phyloP scores from a whole-genome alignment of 2,329 filamentous ascomycete genomes.

The Fusarium scirpi region DNA sequence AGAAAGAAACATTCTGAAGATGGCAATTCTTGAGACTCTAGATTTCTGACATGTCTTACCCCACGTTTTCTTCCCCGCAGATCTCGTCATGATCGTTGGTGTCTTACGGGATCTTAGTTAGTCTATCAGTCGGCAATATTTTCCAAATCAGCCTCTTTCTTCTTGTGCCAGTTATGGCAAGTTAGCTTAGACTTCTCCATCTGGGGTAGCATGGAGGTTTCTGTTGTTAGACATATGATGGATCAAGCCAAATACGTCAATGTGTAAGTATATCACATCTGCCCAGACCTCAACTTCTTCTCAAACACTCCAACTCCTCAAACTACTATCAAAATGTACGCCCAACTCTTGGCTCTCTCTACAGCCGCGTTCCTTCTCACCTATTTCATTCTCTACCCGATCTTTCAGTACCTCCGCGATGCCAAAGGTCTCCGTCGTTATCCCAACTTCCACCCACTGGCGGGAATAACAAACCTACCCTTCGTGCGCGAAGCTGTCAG shows the following conservation, averaged over 20 bases:
- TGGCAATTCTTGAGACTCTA: not conserved
- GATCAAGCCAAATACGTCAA: not conserved
- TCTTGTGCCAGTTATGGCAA: slow-evolving; percentile 11
- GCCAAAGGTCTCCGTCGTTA: slow-evolving; percentile 47
- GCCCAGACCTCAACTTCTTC: not conserved
- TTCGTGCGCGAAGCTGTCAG: slow-evolving; percentile 41
- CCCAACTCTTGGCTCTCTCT: slow-evolving; percentile 20
- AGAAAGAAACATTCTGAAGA: not conserved
- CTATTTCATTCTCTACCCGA: slow-evolving; percentile 36
- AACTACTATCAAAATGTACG: slow-evolving; percentile 36
- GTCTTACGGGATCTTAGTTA: not conserved
- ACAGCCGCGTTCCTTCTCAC: slow-evolving; percentile 16
- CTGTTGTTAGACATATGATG: not conserved
- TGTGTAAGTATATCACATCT: slow-evolving; percentile 15
- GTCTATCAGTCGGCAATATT: slow-evolving; percentile 1
- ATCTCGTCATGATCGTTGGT: not conserved
- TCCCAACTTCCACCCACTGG: slow-evolving; percentile 40
- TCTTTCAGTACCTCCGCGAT: slow-evolving; percentile 52
- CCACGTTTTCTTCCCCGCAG: not conserved
- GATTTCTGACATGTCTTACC: not conserved
- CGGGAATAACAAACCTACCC: slow-evolving; percentile 38
- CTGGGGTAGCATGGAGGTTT: not conserved
- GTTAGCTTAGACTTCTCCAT: not conserved
- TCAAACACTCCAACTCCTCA: not conserved
- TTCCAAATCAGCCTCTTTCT: slow-evolving; percentile 10